A percentile compares a stretch with the other conserved stretches of the same genome.
phyloP scores from a whole-genome alignment of 2,329 filamentous ascomycete genomes.

The Phyllosticta paracitricarpa region DNA sequence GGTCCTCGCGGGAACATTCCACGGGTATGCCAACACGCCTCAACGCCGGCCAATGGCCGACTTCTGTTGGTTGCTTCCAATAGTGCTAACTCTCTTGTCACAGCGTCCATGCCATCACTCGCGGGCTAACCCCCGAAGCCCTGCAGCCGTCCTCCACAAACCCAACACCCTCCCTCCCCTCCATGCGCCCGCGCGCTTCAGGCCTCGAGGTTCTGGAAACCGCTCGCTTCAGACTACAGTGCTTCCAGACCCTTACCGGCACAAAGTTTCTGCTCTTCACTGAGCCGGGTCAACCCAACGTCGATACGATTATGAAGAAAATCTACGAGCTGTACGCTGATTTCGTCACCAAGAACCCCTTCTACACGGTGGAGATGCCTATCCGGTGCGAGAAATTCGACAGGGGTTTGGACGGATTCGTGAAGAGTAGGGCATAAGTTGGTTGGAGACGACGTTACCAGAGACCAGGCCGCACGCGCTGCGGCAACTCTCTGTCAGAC shows the following conservation, averaged over 20 bases:
- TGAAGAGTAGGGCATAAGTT: constrained; percentile 40
- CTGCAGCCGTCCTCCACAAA: constrained; percentile 9
- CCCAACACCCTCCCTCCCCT: constrained; percentile 12
- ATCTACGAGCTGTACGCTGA: constrained; percentile 94
- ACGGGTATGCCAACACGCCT: constrained; percentile 56
- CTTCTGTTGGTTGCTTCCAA: background rate
- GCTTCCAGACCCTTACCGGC: constrained; percentile 89
- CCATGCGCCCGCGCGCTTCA: constrained; percentile 40
- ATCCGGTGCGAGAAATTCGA: constrained; percentile 94
- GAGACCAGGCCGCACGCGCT: background rate
- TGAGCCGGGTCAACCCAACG: constrained; percentile 76
- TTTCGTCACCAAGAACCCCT: constrained; percentile 99
- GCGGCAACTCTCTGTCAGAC: background rate
- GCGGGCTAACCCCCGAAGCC: constrained; percentile 38
- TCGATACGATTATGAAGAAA: constrained; percentile 71
- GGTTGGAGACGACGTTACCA: background rate
- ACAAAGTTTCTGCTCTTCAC: constrained; percentile 95
- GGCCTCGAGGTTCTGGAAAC: constrained; percentile 90
- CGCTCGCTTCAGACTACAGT: constrained; percentile 89
- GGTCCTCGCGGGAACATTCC: constrained; percentile 92
- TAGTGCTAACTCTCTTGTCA: constrained; percentile 4
- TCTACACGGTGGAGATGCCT: constrained; percentile 97
- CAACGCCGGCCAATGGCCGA: background rate
- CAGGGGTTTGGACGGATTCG: constrained; percentile 68
- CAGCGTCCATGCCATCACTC: constrained; percentile 56